phyloP scores from a whole-genome alignment of 2,329 filamentous ascomycete species.

The Claviceps sp. region DNA sequence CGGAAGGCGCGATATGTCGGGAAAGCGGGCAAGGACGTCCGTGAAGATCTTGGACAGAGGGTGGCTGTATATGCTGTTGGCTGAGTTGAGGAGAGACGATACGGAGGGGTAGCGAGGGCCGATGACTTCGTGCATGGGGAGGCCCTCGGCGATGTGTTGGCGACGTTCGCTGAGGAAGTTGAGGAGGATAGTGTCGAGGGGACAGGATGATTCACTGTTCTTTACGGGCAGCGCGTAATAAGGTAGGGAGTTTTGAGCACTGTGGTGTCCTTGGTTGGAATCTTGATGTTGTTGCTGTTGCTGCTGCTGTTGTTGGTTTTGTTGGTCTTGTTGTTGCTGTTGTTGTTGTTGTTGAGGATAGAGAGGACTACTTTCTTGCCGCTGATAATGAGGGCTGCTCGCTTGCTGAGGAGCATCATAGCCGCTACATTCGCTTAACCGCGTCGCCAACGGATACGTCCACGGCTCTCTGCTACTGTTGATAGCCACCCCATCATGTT shows the following conservation, averaged over 20 bases:
- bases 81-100: slow-evolving; percentile 62
- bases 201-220: slow-evolving; percentile 57
- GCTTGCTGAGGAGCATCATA: neutral
- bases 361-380: neutral
- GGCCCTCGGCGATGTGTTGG: slow-evolving; percentile 52
- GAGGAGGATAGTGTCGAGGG: slow-evolving; percentile 65
- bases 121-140: slow-evolving; percentile 49
- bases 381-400: neutral
- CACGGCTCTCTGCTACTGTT: slow-evolving; percentile 3
- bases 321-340: too few relatives aligned
- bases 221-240: slow-evolving; percentile 28
- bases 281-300: neutral
- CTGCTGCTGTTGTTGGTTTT: too few relatives aligned
- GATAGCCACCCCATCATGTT: slow-evolving; percentile 32
- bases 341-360: too few relatives aligned
- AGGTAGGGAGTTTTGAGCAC: neutral
- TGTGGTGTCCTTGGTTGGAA: neutral
- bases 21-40: slow-evolving; percentile 74
- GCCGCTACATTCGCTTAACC: neutral
- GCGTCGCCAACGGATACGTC: neutral
- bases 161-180: slow-evolving; percentile 62
- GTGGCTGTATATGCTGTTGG: slow-evolving; percentile 49
- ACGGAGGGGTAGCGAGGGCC: slow-evolving; percentile 73
- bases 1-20: slow-evolving; percentile 62
- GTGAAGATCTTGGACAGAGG: slow-evolving; percentile 76